phyloP scores from a whole-genome alignment of 106 monocot genomes.

The Dioscorea dumetorum region DNA sequence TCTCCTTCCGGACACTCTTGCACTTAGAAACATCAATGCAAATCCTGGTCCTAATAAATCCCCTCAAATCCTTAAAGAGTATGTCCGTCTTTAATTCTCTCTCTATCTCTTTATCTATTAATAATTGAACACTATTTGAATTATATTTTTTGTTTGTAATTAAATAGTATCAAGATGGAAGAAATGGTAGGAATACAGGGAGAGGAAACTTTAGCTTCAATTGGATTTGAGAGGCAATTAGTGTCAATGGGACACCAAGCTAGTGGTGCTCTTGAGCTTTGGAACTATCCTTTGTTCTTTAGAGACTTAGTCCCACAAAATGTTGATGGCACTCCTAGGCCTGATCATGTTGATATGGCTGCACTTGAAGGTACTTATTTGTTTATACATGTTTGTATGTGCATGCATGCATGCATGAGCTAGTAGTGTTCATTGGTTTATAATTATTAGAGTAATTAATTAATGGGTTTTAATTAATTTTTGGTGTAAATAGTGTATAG shows the following conservation, averaged over 20 bases:
- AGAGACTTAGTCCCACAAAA: conserved; percentile 51
- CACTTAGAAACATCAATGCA: conserved; percentile 30
- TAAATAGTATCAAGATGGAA: conserved; percentile 27
- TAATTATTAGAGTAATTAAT: neutral
- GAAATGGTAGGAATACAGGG: conserved; percentile 38
- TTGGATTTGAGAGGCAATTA: conserved; percentile 51
- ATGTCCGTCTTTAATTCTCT: neutral
- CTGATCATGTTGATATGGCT: conserved; percentile 41
- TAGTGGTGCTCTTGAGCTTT: conserved; percentile 61
- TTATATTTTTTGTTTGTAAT: neutral
- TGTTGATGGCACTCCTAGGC: conserved; percentile 37
- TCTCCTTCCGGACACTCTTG: conserved; percentile 36
- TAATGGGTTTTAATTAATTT: neutral
- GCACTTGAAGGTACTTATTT: conserved; percentile 39
- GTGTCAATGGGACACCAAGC: conserved; percentile 74
- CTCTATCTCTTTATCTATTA: neutral
- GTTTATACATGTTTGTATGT: too few relatives aligned
- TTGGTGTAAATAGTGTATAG: conserved; percentile 32
- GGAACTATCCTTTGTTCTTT: conserved; percentile 63
- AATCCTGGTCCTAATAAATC: conserved; percentile 45
- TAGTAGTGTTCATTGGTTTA: too few relatives aligned
- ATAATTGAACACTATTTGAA: neutral
- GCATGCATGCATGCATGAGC: too few relatives aligned
- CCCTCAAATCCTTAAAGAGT: conserved; percentile 39
- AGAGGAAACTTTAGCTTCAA: conserved; percentile 16